These are phyloP conservation scores for Casuarina equisetifolia DNA, from an alignment of 306 rosid genomes.

Conservation along the genomic window DNA sequence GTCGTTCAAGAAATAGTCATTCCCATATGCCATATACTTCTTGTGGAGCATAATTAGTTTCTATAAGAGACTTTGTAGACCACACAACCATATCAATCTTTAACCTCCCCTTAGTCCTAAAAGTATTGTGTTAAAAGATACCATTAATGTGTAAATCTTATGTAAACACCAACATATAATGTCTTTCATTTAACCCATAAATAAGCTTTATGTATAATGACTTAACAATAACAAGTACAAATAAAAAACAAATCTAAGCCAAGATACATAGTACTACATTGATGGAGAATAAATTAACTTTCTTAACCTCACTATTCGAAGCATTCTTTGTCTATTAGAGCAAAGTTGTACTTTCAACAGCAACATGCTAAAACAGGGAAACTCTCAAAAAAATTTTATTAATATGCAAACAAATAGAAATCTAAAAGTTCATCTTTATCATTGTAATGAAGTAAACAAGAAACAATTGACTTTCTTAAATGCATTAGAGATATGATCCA, in stretches of 20 bases:
- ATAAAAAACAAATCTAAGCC: conserved; percentile 5
- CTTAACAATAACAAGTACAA: not conserved
- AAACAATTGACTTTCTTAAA: conserved; percentile 68
- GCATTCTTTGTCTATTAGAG: conserved; percentile 83
- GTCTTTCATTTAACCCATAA: not conserved
- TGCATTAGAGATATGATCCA: conserved; percentile 67
- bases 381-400: conserved; percentile 6
- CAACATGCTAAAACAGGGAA: conserved; percentile 63
- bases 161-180: not conserved
- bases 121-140: not conserved
- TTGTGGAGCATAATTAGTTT: conserved; percentile 77
- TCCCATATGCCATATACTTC: conserved; percentile 69
- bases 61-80: conserved; percentile 65
- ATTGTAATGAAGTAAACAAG: not conserved
- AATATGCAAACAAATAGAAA: not conserved
- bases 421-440: not conserved
- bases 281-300: conserved; percentile 6
- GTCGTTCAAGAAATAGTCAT: conserved; percentile 63
- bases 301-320: conserved; percentile 52
- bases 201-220: not conserved
- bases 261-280: not conserved
- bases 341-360: conserved; percentile 67
- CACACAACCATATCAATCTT: conserved; percentile 22
- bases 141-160: too few species aligned
- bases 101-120: conserved; percentile 8